Evolutionary conservation across 345 rosid species (phyloP).

Genomic region (Alliaria petiolata): DNA sequence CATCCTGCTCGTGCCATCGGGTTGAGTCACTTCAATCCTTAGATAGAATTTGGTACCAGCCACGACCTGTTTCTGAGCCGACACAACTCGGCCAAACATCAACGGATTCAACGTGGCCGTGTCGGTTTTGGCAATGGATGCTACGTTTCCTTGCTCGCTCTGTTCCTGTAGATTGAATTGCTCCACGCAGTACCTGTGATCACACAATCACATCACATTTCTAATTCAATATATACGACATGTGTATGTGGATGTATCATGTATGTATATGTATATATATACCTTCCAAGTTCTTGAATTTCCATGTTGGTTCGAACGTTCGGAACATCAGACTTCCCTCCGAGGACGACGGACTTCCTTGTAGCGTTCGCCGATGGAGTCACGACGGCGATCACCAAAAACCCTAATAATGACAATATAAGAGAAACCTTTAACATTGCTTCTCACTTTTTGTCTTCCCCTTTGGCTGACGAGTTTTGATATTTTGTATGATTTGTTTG

Average conservation of each 20-base stretch:
- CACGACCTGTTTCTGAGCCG: slow-evolving; percentile 73
- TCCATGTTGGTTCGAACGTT: slow-evolving; percentile 47
- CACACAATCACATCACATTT: slow-evolving; percentile 14
- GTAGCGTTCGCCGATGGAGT: slow-evolving; percentile 20
- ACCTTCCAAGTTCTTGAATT: slow-evolving; percentile 76
- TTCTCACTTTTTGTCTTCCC: neutral
- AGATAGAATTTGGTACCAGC: slow-evolving; percentile 65
- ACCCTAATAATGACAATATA: slow-evolving; percentile 18
- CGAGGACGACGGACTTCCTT: slow-evolving; percentile 39
- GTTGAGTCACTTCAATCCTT: slow-evolving; percentile 41
- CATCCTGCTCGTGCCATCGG: slow-evolving; percentile 27
- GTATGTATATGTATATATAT: neutral
- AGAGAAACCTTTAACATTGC: slow-evolving; percentile 17
- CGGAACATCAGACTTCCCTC: slow-evolving; percentile 44
- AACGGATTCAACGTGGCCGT: slow-evolving; percentile 27
- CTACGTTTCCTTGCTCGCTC: slow-evolving; percentile 13
- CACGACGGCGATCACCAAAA: slow-evolving; percentile 18
- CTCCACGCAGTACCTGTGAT: slow-evolving; percentile 48
- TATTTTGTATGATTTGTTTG: neutral
- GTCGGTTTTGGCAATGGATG: neutral
- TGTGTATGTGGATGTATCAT: neutral
- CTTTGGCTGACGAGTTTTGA: neutral
- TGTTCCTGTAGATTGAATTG: slow-evolving; percentile 50
- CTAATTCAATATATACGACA: neutral
- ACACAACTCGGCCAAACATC: slow-evolving; percentile 41